Evolutionary conservation across 1,284 basidiomycete genomes (phyloP), one percentile per base, ranked within the genome.

Genomic region (Inonotus obliquus): DNA sequence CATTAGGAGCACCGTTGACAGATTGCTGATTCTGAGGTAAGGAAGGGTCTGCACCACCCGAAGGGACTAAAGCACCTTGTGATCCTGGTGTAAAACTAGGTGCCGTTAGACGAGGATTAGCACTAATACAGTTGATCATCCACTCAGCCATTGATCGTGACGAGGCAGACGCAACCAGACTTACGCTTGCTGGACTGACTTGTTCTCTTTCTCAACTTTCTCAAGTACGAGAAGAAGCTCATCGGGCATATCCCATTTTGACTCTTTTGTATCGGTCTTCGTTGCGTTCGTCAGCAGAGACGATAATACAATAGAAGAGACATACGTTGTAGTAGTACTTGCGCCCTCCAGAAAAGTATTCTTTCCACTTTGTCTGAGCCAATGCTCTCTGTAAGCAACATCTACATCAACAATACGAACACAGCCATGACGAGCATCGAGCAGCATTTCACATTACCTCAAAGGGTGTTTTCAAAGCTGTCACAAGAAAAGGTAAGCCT

Each of bases 171-270:
- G 47, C 5, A 39, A 23, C 10, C 5, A 10, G 4, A 35, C 56
- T 39, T 54, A 63, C 62, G 52, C 19, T 51, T 39, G 73, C 62
- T 73, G 66, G 19, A 67, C 71, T 14, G 75, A 69, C 58, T 74
- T 79, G 58, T 75, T 74, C 63, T 93, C 90, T 67, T 89, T 89
- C 72, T 93, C 92, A 1, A 95, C 88, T 69, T 89, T 88, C 70
- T 92, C 89, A 55, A 94, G 80, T 17, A 95, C 74, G 25, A 91
- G 79, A 23, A 89, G 75, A 29, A 97, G 82, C 69, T 96, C 94
- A 59, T 92, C 86, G 21, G 95, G 95, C 83, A 96, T 90, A 65
- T 95, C 91, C 95, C 95, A 98, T 79, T 95, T 94, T n/a, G 92
- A 94, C 45, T 64, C 63, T 45, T 92, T 93, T 19, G 84, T 80